A percentile compares a stretch with the other conserved stretches of the same genome.
These are phyloP conservation scores for Coemansia asiatica DNA, from an alignment of 192 early-diverging fungal species.

Conservation along the genomic window DNA sequence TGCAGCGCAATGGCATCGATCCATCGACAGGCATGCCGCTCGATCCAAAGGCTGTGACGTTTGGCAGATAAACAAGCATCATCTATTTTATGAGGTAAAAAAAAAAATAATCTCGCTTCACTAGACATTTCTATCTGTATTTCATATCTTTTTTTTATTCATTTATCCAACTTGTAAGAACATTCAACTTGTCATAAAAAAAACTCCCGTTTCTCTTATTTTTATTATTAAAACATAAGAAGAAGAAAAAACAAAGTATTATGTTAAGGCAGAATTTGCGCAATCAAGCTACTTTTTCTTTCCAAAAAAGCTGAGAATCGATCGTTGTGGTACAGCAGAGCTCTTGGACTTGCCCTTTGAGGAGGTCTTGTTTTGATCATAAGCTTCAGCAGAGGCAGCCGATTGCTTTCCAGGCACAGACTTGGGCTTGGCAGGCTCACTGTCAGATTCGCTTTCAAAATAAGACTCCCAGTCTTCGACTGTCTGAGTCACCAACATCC, in stretches of 20 bases:
- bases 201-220: too few species aligned
- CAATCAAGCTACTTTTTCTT: constrained; percentile 21
- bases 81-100: neutral
- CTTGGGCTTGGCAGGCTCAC: constrained; percentile 6
- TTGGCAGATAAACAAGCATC: constrained; percentile 11
- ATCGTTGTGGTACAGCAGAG: constrained; percentile 33
- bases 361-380: constrained; percentile 2
- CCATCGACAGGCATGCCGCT: constrained; percentile 48
- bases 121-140: neutral
- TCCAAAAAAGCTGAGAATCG: constrained; percentile 50
- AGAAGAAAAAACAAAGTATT: too few species aligned
- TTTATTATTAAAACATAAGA: too few species aligned
- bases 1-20: constrained; percentile 47
- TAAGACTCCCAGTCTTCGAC: constrained; percentile 55
- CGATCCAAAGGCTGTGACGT: constrained; percentile 53
- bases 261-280: too few species aligned
- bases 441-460: constrained; percentile 46
- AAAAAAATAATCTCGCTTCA: too few species aligned
- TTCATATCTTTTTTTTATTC: neutral
- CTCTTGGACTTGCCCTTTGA: constrained; percentile 15
- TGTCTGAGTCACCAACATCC: constrained; percentile 50
- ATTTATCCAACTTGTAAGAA: neutral
- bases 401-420: neutral
- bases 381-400: neutral
- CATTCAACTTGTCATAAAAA: too few species aligned